Percentiles rank a stretch among this genome's conserved stretches.
Evolutionary conservation across 441 rosid genomes (phyloP).

Genomic region (Gossypium laxum): DNA sequence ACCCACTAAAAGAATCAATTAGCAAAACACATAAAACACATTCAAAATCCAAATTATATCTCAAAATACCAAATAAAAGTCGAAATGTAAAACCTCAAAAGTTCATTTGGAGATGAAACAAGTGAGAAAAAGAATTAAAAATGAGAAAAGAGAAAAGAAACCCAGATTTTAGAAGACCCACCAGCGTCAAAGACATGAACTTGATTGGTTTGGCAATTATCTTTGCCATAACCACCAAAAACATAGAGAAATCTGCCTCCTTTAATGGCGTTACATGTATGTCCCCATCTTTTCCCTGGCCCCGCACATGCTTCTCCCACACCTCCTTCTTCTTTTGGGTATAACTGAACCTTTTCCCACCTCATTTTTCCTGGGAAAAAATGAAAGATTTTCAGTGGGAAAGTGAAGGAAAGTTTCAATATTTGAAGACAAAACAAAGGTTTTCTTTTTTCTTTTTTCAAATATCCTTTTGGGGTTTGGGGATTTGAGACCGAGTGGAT

Average conservation of each 20-base stretch:
- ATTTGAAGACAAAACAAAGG: conserved; percentile 1
- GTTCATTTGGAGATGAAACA: neutral
- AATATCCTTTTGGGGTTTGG: neutral
- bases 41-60: conserved; percentile 10
- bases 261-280: conserved; percentile 76
- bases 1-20: neutral
- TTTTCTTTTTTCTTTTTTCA: neutral
- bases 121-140: neutral
- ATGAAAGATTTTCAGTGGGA: conserved; percentile 15
- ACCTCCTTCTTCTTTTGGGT: conserved; percentile 24
- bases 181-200: conserved; percentile 93
- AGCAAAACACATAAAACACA: neutral
- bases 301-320: conserved; percentile 31
- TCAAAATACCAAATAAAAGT: conserved; percentile 16
- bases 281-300: conserved; percentile 97
- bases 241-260: conserved; percentile 80
- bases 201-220: conserved; percentile 89
- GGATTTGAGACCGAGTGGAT: conserved; percentile 3
- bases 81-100: conserved; percentile 15
- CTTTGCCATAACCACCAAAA: conserved; percentile 86
- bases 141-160: neutral
- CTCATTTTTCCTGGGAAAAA: conserved; percentile 38
- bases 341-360: conserved; percentile 70
- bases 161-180: conserved; percentile 25
- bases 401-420: conserved; percentile 24